Base-by-base conservation (phyloP, 208 protist genomes). In the Crithidia expoeki region DNA sequence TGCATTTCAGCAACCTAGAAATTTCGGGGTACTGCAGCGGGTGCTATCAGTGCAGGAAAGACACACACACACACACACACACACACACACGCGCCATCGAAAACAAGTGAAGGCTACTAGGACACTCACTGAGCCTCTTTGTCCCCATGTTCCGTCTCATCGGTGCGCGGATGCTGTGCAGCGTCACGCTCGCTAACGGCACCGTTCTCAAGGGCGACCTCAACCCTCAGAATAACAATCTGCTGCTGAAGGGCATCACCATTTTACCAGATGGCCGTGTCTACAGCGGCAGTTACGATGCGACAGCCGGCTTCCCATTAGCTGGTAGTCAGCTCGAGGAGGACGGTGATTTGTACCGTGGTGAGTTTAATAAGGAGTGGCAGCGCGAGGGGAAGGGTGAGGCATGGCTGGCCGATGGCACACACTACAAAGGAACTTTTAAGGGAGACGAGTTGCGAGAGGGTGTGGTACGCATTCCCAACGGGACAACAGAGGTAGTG, bases 321-420 rank as follows among this genome's bases (percentile, higher is more conserved):
- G 40, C 72, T 3, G 92, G 90, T 7, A 87, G 83, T 44, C 74
- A 92, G 47, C 81, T 97, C 21, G 88, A 95, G 64, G 94, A 97
- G 40, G 94, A 97, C 50, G 94, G 94, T 2, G 89, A 95, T 60
- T 53, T 94, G 6, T 97, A 97, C 72, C 60, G 74, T n/a, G 94
- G 94, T 11, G 80, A 63, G 16, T 97, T 94, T 72, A 96, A 97
- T 69, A 33, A 30, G 0, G 61, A 77, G 42, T 97, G 94, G 92
- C 89, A 96, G 81, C 90, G 94, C 14, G 80, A 96, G 25, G 94
- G 94, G 17, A 33, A 66, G 2, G 94, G 94, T 9, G 85, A 94
- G 74, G 90, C 92, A 27, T 95, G 90, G 88, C 81, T 96, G 19
- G 80, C 86, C 0, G 92, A 97, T 47, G 94, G 94, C 17, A 95